phyloP scores from a whole-genome alignment of 345 rosid genomes.

The rapeseed (Brassica napus) region DNA sequence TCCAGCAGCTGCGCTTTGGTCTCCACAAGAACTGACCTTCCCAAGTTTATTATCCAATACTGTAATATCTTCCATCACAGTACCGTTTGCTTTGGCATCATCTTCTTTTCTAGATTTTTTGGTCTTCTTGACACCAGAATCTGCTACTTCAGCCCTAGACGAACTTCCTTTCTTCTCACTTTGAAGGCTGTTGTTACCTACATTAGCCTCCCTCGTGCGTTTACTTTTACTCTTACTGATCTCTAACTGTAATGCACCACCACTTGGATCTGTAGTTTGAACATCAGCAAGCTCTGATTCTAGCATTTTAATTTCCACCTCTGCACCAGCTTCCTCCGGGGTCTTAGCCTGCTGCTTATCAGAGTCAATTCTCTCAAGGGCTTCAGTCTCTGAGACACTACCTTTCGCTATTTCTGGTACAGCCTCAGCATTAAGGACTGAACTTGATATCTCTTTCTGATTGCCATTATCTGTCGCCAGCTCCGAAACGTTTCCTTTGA shows the following conservation, averaged over 20 bases:
- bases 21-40: slow-evolving; percentile 27
- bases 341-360: slow-evolving; percentile 37
- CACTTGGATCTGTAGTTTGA: slow-evolving; percentile 24
- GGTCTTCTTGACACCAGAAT: slow-evolving; percentile 27
- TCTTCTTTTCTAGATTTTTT: slow-evolving; percentile 35
- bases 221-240: slow-evolving; percentile 32
- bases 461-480: slow-evolving; percentile 29
- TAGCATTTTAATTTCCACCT: slow-evolving; percentile 23
- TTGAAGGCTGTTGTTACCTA: slow-evolving; percentile 25
- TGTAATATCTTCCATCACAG: slow-evolving; percentile 14
- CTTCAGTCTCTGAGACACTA: slow-evolving; percentile 35
- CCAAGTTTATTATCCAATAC: slow-evolving; percentile 26
- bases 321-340: slow-evolving; percentile 26
- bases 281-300: slow-evolving; percentile 21
- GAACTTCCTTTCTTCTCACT: slow-evolving; percentile 39
- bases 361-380: slow-evolving; percentile 48
- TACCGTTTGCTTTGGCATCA: slow-evolving; percentile 21
- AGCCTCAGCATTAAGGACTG: slow-evolving; percentile 35
- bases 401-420: slow-evolving; percentile 31
- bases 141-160: slow-evolving; percentile 37
- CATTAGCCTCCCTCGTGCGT: slow-evolving; percentile 25
- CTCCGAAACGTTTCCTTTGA: slow-evolving; percentile 30
- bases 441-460: slow-evolving; percentile 38
- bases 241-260: slow-evolving; percentile 21
- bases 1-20: slow-evolving; percentile 25